A percentile compares a stretch with the other conserved stretches of the same genome.
phyloP scores from a whole-genome alignment of 257 asterid genomes.

The Verbascum thapsus region DNA sequence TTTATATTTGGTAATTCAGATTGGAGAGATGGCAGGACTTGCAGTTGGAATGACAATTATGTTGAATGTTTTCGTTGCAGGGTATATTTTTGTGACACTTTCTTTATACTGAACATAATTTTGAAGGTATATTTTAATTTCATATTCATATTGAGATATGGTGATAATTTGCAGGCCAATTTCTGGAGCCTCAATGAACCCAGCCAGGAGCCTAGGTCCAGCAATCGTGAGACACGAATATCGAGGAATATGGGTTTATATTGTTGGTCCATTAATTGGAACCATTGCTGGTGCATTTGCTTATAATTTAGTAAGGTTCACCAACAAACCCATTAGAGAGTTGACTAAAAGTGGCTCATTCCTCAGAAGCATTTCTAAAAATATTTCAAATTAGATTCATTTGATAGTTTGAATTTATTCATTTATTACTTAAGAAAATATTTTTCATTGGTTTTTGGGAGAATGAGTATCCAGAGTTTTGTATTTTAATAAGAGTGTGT shows the following conservation, averaged over 20 bases:
- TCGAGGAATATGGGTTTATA: slow-evolving; percentile 63
- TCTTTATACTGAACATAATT: neutral
- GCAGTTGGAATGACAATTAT: slow-evolving; percentile 77
- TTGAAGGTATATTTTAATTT: neutral
- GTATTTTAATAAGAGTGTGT: no score
- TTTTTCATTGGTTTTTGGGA: no score
- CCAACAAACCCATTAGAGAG: slow-evolving; percentile 52
- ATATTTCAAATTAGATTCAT: neutral
- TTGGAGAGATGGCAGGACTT: slow-evolving; percentile 53
- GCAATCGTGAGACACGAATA: slow-evolving; percentile 55
- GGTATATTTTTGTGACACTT: slow-evolving; percentile 36
- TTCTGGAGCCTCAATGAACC: slow-evolving; percentile 95
- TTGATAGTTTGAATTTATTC: neutral
- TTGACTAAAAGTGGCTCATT: slow-evolving; percentile 33
- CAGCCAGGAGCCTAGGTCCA: slow-evolving; percentile 88
- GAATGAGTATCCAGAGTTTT: no score
- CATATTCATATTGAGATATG: neutral
- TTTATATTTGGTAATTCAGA: slow-evolving; percentile 29
- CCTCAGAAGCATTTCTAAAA: slow-evolving; percentile 14
- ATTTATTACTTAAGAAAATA: no score
- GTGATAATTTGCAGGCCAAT: slow-evolving; percentile 52
- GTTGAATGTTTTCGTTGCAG: slow-evolving; percentile 71
- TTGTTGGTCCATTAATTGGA: slow-evolving; percentile 68
- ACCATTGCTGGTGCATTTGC: slow-evolving; percentile 53
- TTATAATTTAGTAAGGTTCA: slow-evolving; percentile 55